Base-by-base conservation (phyloP, 2,329 filamentous ascomycete genomes). In the Fusarium sambucinum region DNA sequence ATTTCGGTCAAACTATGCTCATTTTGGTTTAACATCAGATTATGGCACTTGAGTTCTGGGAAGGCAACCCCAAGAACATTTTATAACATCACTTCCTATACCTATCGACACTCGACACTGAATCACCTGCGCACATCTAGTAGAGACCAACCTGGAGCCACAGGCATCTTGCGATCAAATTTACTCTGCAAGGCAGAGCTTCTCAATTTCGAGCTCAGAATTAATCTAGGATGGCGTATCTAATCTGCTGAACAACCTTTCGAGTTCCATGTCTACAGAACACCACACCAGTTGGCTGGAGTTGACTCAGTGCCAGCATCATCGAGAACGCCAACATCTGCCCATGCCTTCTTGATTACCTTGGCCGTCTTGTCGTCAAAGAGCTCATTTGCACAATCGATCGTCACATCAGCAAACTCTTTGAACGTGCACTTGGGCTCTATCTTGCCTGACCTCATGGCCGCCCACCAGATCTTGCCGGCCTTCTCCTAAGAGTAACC, bases 401-500 rank as follows among this genome's bases (percentile, higher is more conserved):
- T 77, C 1, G 84, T 86, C 10, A 81, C 79, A 42, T 84, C 79
- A 23, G 84, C 82, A 63, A 86, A 86, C 64, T 85, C 81, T 37
- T 79, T 62, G 66, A 86, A 86, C 10, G 76, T 82, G 70, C 80
- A 82, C 13, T 72, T 74, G 17, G 77, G 57, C 1, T 80, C 77
- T 9, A 86, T 69, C 19, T 77, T 78, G 19, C 81, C 81, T 33
- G 80, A 81, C 19, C 72, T 79, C 79, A 86, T 78, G 1, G 83
- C 76, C 70, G 81, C 80, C 83, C 84, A 86, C 84, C 83, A 86
- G 59, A 85, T 83, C 66, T 82, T 80, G 14, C 84, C 84, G 11
- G 83, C 83, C 75, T 84, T 85, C 70, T 86, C 84, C 82, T 82
- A 88, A 6, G 82, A 82, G 71, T 81, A 84, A 7, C 86, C 85